phyloP scores from a whole-genome alignment of 352 stramenopile species.

The Pythium dissimile region DNA sequence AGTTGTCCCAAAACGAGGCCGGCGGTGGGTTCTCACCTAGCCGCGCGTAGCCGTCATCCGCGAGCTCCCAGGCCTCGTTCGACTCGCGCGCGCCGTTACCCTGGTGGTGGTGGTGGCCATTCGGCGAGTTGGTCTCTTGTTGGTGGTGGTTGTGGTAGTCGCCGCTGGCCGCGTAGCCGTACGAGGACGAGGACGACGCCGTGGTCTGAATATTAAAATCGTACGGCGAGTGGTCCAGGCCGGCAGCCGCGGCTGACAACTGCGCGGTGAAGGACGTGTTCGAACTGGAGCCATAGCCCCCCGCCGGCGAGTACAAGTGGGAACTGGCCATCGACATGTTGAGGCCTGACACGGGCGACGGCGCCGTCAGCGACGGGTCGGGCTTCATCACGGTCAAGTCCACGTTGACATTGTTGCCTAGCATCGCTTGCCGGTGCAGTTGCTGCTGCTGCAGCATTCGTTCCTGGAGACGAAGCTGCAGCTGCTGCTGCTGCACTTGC shows the following conservation, averaged over 20 bases:
- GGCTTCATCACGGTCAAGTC: conserved; percentile 23
- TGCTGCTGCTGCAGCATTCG: conserved; percentile 26
- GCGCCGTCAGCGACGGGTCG: conserved; percentile 18
- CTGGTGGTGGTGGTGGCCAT: conserved; percentile 17
- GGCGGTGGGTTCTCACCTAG: conserved; percentile 41
- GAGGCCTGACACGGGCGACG: conserved; percentile 16
- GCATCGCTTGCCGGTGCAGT: conserved; percentile 13
- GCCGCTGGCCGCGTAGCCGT: conserved; percentile 8
- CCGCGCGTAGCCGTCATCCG: conserved; percentile 22
- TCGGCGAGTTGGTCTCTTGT: conserved; percentile 9
- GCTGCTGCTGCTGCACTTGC: conserved; percentile 56
- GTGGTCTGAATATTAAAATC: conserved; percentile 22
- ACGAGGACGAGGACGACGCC: conserved; percentile 5
- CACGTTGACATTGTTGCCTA: conserved; percentile 6
- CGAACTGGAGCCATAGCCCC: background rate
- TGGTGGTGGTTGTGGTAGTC: conserved; percentile 5
- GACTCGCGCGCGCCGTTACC: conserved; percentile 24
- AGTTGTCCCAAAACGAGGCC: conserved; percentile 40
- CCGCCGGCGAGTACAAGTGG: conserved; percentile 21
- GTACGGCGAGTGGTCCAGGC: conserved; percentile 17
- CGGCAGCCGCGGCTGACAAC: conserved; percentile 7
- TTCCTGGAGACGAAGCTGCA: conserved; percentile 39
- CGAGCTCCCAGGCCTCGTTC: conserved; percentile 27
- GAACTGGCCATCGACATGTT: conserved; percentile 22
- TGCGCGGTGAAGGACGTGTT: conserved; percentile 23